Base-by-base conservation (phyloP, 2,329 filamentous ascomycete genomes). In the Colletotrichum sidae region DNA sequence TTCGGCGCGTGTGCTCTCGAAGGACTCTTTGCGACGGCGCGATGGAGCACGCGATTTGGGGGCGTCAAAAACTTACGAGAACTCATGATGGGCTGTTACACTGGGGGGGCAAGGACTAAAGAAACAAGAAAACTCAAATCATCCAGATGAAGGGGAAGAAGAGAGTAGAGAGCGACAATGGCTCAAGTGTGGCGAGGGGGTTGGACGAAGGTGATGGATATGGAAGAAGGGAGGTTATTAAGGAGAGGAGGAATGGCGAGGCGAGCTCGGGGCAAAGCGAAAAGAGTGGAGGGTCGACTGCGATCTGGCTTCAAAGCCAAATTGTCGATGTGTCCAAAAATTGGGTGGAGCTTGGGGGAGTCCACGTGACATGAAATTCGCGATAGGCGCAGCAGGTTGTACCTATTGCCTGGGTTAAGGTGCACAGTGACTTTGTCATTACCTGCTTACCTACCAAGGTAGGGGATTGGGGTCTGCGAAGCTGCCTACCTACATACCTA, bases 41-140 rank as follows among this genome's bases (percentile, higher is more conserved):
- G 37, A 17, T 25, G 25, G 37, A 57, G 42, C 46, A 67, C 61
- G 65, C 62, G 61, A 58, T 59, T 67, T 34, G 39, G 45, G 47
- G 49, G 47, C 10, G 33, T 53, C 44, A 8, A 17, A 39, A 38
- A 84, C 83, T 85, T 80, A 85, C 83, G 78, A 75, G 82, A 84
- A 83, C 83, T 85, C 83, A 85, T 85, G 76, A 72, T 84, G 63
- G 63, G 63, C 53, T 57, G 53, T 66, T 82, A 78, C 77, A 75
- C 70, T 72, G 67, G 76, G 73, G 77, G 62, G 59, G 46, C 50
- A 47, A 46, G 75, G 76, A 71, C 70, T 58, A 56, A 54, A 69
- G 25, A 73, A 72, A 67, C 49, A 67, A 69, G 71, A 53, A 63
- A 68, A 55, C 61, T 75, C 25, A 76, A 72, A 74, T 78, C 78